These are phyloP conservation scores for Trametopsis cervina DNA, from an alignment of 768 basidiomycete genomes.

Conservation along the genomic window DNA sequence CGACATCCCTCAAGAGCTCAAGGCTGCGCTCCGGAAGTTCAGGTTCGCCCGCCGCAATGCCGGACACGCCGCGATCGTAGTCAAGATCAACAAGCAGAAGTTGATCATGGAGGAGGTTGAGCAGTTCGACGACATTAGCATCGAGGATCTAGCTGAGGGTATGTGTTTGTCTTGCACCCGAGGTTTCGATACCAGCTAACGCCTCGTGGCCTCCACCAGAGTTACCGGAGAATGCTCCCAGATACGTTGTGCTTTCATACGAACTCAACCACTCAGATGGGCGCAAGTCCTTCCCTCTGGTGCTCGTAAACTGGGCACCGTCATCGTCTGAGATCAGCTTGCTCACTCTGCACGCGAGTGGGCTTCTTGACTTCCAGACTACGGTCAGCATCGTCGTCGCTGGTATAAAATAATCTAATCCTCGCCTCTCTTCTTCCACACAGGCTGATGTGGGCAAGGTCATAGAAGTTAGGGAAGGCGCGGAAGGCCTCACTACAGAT, in stretches of 20 bases:
- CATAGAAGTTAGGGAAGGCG: conserved; percentile 75
- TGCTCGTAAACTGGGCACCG: conserved; percentile 87
- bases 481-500: conserved; percentile 74
- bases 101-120: conserved; percentile 82
- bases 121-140: conserved; percentile 64
- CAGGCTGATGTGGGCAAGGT: conserved; percentile 76
- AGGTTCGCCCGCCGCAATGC: conserved; percentile 57
- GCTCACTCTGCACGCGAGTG: conserved; percentile 75
- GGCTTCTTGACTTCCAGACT: conserved; percentile 70
- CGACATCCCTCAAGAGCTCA: conserved; percentile 76
- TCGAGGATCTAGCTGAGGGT: conserved; percentile 90
- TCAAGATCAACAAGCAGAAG: conserved; percentile 85
- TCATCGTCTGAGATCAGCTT: conserved; percentile 67
- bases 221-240: conserved; percentile 80
- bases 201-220: conserved; percentile 40
- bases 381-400: conserved; percentile 41
- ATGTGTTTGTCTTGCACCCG: conserved; percentile 10
- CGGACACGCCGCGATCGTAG: conserved; percentile 71
- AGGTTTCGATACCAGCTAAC: too few relatives aligned
- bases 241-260: conserved; percentile 82
- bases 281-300: conserved; percentile 76
- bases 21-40: conserved; percentile 79
- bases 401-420: background rate
- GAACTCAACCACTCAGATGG: conserved; percentile 78
- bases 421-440: background rate